phyloP scores from a whole-genome alignment of 73 alveolate genomes.

The Paramecium tetraurelia region DNA sequence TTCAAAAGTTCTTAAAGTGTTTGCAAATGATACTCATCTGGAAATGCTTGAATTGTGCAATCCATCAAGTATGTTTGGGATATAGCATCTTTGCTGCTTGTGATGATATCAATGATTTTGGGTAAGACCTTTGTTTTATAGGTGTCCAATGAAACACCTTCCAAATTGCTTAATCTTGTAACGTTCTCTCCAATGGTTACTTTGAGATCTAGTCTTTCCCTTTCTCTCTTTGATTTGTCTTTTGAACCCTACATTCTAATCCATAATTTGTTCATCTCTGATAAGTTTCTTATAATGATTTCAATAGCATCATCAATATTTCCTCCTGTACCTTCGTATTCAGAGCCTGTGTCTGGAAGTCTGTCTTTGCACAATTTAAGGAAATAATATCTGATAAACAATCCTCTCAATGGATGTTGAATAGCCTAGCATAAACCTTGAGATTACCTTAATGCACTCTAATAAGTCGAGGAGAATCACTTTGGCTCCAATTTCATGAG shows the following conservation, averaged over 20 bases:
- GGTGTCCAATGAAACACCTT: conserved; percentile 85
- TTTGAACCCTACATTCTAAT: conserved; percentile 86
- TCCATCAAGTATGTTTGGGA: conserved; percentile 95
- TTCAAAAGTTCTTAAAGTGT: conserved; percentile 86
- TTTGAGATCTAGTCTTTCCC: conserved; percentile 90
- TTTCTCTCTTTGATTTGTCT: conserved; percentile 85
- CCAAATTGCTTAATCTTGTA: conserved; percentile 85
- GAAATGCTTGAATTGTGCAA: conserved; percentile 94
- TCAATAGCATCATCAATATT: conserved; percentile 93
- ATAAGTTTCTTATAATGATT: conserved; percentile 85
- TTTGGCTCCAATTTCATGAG: conserved; percentile 90
- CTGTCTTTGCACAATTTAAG: conserved; percentile 95
- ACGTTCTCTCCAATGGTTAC: conserved; percentile 96
- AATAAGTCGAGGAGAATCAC: conserved; percentile 86
- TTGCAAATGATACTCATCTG: conserved; percentile 93
- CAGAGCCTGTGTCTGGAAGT: conserved; percentile 93
- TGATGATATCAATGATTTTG: conserved; percentile 85
- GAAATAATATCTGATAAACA: conserved; percentile 92
- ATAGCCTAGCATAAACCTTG: conserved; percentile 50
- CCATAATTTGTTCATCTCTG: conserved; percentile 98
- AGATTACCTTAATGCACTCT: conserved; percentile 89
- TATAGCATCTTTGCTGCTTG: conserved; percentile 87
- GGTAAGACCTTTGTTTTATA: conserved; percentile 87
- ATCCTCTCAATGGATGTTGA: conserved; percentile 97
- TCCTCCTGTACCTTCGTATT: conserved; percentile 85